Base-by-base conservation (phyloP, 345 rosid genomes). In the Rubroshorea leprosula region DNA sequence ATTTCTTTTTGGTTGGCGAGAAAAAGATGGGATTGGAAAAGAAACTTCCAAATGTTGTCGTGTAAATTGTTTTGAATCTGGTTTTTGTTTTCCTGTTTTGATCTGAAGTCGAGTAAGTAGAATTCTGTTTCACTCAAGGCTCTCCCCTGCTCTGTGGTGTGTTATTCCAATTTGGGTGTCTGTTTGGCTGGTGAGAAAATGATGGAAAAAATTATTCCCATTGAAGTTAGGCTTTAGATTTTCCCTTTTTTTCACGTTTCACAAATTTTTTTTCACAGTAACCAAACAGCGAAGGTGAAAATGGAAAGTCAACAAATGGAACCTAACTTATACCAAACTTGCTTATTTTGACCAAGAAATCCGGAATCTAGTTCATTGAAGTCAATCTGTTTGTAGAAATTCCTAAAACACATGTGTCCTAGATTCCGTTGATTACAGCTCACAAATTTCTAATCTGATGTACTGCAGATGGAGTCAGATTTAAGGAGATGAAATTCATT, bases 271-370 rank as follows among this genome's bases (percentile, higher is more conserved):
- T 69, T 67, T 43, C 63, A 45, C 57, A 1, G 68, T 19, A 41
- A 51, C 57, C 75, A 70, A 66, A 58, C 67, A 60, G 39, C 12
- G 68, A 51, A 43, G 66, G 65, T 65, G 60, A 54, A 62, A 51
- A 48, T 19, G 50, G 52, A 29, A 67, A 70, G 78, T 75, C 74
- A 72, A 68, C 43, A 64, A 61, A 63, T 31, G 29, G 55, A 58
- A 58, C 68, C 72, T 44, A 63, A 72, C 66, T 41, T 18, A 48
- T 23, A 58, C 48, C 27, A 57, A 67, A 17, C 41, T 17, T 47
- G 58, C 54, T 51, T 57, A 23, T 72, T 72, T 61, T 67, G 71
- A 74, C 74, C 55, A 57, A 23, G 18, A 24, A 38, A 3, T 44
- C 20, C 49, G 24, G 44, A 41, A 53, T 47, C 47, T 0, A 23